Base-by-base conservation (phyloP, 495 filamentous ascomycete genomes). In the Aspergillus campestris region DNA sequence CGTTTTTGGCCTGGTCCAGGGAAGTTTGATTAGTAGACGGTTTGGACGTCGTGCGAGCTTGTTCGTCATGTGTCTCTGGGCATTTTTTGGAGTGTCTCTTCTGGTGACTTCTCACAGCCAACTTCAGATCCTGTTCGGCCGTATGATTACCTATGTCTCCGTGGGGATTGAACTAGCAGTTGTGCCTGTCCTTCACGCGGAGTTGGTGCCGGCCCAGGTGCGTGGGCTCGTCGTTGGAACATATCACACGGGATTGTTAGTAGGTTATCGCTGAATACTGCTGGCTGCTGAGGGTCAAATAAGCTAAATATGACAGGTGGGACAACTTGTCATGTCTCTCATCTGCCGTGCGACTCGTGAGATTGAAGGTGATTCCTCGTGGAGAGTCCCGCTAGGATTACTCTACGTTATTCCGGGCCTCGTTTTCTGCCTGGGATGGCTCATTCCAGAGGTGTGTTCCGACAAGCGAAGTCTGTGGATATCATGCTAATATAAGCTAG, bases 101-200 rank as follows among this genome's bases (percentile, higher is more conserved):
- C 41, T 63, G 3, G 40, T 66, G 14, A 66, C 63, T 6, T 60
- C 65, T 4, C 31, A 40, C 5, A 55, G 44, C 5, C 51, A 42
- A 9, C 51, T 47, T n/a, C 65, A 68, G 33, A 52, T 68, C 4
- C 50, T 65, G 30, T 52, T 56, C 6, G 63, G 51, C 7, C 53
- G 63, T 15, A 59, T 62, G 29, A 34, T 68, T 10, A 59, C 62
- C 28, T 68, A 63, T 55, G 38, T 56, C 12, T 67, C 66, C 40
- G 53, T 67, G n/a, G 64, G 62, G 14, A 66, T 67, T 60, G 59
- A 67, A 28, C 44, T 67, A 14, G 51, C 64, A 8, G 55, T 56
- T 7, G 52, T 55, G 9, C 62, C 64, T 7, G 50, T 57, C 5
- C 58, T 60, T 14, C 50, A 62, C 11, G 37, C 62, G 4, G 64